Evolutionary conservation across 228 moss, liverwort and hornwort species (phyloP).

Genomic region (Sphagnum fallax): DNA sequence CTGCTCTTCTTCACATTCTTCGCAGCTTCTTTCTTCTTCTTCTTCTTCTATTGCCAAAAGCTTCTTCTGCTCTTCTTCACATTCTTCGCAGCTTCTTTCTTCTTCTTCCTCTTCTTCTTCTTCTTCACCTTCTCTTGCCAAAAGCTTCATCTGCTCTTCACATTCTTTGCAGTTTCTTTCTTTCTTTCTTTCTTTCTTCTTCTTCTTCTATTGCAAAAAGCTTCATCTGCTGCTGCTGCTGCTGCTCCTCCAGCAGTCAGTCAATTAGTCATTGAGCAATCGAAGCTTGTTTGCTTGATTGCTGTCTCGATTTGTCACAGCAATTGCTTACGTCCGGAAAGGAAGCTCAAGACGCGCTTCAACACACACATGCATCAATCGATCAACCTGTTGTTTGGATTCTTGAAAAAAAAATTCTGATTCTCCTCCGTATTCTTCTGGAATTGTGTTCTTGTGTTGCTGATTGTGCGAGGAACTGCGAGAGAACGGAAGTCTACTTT

Average conservation of each 20-base stretch:
- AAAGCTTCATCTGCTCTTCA: neutral
- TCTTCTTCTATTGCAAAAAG: neutral
- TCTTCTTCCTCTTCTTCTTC: too few relatives aligned
- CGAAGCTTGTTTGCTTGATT: neutral
- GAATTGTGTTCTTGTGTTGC: neutral
- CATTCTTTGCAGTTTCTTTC: neutral
- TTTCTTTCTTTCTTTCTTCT: neutral
- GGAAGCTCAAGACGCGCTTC: too few relatives aligned
- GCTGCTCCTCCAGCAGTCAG: too few relatives aligned
- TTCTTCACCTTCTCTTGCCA: neutral
- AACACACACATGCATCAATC: too few relatives aligned
- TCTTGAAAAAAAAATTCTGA: neutral
- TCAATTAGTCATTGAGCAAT: neutral
- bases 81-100: neutral
- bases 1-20: neutral
- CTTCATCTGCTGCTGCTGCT: neutral
- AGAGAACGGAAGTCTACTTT: too few relatives aligned
- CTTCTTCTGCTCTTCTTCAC: neutral
- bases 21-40: neutral
- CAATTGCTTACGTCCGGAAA: neutral
- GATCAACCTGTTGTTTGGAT: neutral
- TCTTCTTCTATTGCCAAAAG: neutral
- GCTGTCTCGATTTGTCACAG: neutral
- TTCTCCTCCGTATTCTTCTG: neutral
- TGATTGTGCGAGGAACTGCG: too few relatives aligned